Conservation (phyloP, 257 asterid genomes). For the Coffea eugenioides region DNA sequence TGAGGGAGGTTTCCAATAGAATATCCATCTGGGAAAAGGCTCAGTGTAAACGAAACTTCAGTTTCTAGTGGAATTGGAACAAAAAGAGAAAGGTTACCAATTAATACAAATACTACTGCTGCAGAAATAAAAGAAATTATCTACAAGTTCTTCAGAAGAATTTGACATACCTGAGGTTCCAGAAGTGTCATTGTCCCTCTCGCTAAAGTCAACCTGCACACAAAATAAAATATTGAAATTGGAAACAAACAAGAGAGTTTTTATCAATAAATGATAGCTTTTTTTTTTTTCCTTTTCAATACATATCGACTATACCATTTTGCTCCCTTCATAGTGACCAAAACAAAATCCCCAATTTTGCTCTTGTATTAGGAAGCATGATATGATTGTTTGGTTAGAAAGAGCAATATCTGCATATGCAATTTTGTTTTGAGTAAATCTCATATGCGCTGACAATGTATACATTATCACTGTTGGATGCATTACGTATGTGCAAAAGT, state of each 20-base stretch:
- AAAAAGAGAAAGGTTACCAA: slow-evolving; percentile 3
- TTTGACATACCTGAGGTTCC: slow-evolving; percentile 43
- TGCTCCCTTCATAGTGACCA: not conserved
- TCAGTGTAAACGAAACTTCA: slow-evolving; percentile 73
- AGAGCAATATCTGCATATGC: not conserved
- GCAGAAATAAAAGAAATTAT: slow-evolving; percentile 3
- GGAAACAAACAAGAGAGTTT: not conserved
- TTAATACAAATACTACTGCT: slow-evolving; percentile 5
- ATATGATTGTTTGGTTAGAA: too few species aligned
- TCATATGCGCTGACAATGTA: too few species aligned
- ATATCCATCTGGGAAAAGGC: slow-evolving; percentile 86
- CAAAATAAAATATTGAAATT: slow-evolving; percentile 1
- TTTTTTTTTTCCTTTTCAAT: not conserved
- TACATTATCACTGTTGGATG: too few species aligned
- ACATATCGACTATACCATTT: not conserved
- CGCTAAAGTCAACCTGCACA: slow-evolving; percentile 44
- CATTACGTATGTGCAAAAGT: too few species aligned
- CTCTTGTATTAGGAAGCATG: too few species aligned
- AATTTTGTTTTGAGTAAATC: not conserved
- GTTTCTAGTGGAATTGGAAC: slow-evolving; percentile 42
- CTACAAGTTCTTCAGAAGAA: slow-evolving; percentile 6
- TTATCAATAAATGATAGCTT: not conserved
- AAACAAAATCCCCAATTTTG: not conserved
- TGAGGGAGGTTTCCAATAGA: slow-evolving; percentile 65
- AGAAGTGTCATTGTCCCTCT: slow-evolving; percentile 30